These are phyloP conservation scores for Acephala macrosclerotiorum DNA, from an alignment of 2,329 filamentous ascomycete genomes.

Conservation along the genomic window DNA sequence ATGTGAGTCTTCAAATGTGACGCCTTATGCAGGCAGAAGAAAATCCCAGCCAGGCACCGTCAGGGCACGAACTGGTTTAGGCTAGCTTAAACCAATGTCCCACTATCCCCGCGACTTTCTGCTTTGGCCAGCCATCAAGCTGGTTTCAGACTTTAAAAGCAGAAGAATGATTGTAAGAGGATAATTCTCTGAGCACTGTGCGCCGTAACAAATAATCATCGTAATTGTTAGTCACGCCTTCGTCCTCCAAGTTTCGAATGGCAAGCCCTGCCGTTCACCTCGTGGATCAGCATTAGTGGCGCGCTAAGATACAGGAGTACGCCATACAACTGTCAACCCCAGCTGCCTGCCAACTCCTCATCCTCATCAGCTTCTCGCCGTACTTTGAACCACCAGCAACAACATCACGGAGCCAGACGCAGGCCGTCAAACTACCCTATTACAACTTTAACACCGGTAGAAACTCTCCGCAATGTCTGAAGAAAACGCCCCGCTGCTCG, in stretches of 20 bases:
- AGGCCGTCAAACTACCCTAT: constrained; percentile 22
- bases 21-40: constrained; percentile 12
- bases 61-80: not conserved
- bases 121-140: not conserved
- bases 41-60: constrained; percentile 3
- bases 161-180: too few relatives aligned
- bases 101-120: not conserved
- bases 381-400: not conserved
- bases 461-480: constrained; percentile 39
- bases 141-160: not conserved
- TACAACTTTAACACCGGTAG: not conserved
- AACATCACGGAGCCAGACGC: constrained; percentile 18
- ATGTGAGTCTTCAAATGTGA: constrained; percentile 18
- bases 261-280: not conserved
- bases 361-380: constrained; percentile 16
- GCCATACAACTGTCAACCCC: constrained; percentile 26
- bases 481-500: constrained; percentile 40
- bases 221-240: too few relatives aligned
- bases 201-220: too few relatives aligned
- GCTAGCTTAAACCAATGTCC: not conserved
- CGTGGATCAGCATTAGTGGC: constrained; percentile 7
- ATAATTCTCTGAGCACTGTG: too few relatives aligned
- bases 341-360: constrained; percentile 15
- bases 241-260: not conserved
- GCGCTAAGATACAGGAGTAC: constrained; percentile 22